phyloP scores from a whole-genome alignment of 108 stramenopile species.

The Schizochytrium sp. region DNA sequence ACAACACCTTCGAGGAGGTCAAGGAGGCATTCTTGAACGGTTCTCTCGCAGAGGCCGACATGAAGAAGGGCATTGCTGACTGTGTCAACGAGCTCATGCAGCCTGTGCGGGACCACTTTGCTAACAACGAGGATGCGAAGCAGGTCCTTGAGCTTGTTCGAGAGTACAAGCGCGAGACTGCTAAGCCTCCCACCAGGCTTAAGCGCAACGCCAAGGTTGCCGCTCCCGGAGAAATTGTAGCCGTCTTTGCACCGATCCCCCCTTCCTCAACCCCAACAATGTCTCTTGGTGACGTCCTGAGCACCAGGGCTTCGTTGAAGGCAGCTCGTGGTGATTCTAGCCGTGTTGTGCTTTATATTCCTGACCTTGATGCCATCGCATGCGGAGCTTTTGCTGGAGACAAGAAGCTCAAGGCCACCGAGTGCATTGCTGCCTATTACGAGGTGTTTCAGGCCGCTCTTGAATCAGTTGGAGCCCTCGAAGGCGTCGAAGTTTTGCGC shows the following conservation, averaged over 20 bases:
- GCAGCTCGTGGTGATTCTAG: conserved; percentile 22
- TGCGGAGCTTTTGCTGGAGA: conserved; percentile 84
- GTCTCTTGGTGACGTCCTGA: conserved; percentile 82
- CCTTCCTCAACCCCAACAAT: conserved; percentile 69
- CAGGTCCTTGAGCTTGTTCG: conserved; percentile 87
- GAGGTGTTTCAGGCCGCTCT: conserved; percentile 78
- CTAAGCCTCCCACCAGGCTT: conserved; percentile 12
- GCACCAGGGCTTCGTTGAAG: conserved; percentile 69
- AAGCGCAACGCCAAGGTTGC: conserved; percentile 67
- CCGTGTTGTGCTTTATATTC: conserved; percentile 79
- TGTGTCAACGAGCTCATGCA: conserved; percentile 89
- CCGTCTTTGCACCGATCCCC: conserved; percentile 87
- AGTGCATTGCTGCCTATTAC: conserved; percentile 81
- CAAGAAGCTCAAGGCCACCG: conserved; percentile 73
- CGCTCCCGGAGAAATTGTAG: conserved; percentile 78
- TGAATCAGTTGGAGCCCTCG: conserved; percentile 78
- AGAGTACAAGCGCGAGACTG: conserved; percentile 80
- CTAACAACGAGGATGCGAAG: conserved; percentile 84
- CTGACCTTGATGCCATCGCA: conserved; percentile 88
- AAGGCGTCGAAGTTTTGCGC: conserved; percentile 79
- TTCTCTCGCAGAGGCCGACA: conserved; percentile 92
- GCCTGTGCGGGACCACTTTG: conserved; percentile 96
- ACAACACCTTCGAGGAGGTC: conserved; percentile 82
- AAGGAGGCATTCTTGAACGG: conserved; percentile 85
- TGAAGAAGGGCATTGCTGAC: conserved; percentile 89